Evolutionary conservation across 78 protist genomes (phyloP), one percentile per base, ranked within the genome.

Genomic region (Isochrysis galbana): DNA sequence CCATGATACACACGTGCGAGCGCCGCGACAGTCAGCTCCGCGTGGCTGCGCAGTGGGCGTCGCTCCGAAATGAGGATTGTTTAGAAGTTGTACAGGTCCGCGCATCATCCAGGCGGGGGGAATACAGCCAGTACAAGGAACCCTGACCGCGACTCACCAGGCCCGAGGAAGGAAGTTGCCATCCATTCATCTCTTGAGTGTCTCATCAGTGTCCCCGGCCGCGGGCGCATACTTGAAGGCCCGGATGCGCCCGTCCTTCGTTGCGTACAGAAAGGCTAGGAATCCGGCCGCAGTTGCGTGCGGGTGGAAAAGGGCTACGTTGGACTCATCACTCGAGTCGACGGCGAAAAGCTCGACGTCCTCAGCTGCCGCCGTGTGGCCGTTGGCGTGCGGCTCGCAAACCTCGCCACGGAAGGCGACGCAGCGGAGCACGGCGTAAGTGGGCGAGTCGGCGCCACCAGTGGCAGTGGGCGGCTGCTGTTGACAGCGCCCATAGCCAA

Each of bases 161-260:
- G n/a, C n/a, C n/a, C n/a, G n/a, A n/a, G n/a, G n/a, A n/a, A n/a
- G n/a, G n/a, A n/a, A n/a, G n/a, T n/a, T n/a, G n/a, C n/a, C n/a
- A n/a, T n/a, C n/a, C n/a, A n/a, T n/a, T n/a, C n/a, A n/a, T n/a
- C n/a, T n/a, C n/a, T n/a, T n/a, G n/a, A n/a, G n/a, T n/a, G n/a
- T n/a, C n/a, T n/a, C n/a, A n/a, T n/a, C n/a, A n/a, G n/a, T n/a
- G n/a, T n/a, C n/a, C n/a, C n/a, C n/a, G n/a, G n/a, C n/a, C 61
- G 61, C 61, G 29, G 61, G 80, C 44, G 29, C 80, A 17, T 19
- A 70, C 42, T 17, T 2, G 80, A 70, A 70, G 80, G 39, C 34
- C n/a, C 86, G 86, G 23, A 77, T 39, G 48, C 86, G 86, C n/a
- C 86, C 86, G 42, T 77, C 42, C 46, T 77, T 77, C 36, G 86